Percentiles rank a stretch among this genome's conserved stretches.
phyloP scores from a whole-genome alignment of 441 rosid genomes.

The Biscutella laevigata region DNA sequence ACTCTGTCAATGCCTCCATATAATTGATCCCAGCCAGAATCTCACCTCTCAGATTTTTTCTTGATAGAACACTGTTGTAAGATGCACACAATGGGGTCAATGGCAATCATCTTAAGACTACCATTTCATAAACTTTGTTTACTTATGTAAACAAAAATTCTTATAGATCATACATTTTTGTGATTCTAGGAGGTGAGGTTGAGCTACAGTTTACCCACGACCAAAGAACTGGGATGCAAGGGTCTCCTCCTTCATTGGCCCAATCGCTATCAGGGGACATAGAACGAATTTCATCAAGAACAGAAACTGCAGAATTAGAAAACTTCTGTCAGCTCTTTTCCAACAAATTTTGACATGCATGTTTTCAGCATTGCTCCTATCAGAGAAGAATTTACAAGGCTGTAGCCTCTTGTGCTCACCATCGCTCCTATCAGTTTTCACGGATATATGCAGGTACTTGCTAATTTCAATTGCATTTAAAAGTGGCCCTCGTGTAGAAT shows the following conservation, averaged over 20 bases:
- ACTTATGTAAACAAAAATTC: neutral
- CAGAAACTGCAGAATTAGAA: conserved; percentile 40
- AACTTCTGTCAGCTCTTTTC: conserved; percentile 1
- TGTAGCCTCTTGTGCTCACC: conserved; percentile 34
- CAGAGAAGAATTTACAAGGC: neutral
- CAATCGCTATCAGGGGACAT: conserved; percentile 43
- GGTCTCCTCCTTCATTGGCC: conserved; percentile 77
- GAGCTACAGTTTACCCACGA: conserved; percentile 72
- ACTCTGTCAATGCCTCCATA: conserved; percentile 60
- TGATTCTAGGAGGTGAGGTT: conserved; percentile 69
- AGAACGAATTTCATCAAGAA: conserved; percentile 43
- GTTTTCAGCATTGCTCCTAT: neutral
- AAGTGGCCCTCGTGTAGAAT: conserved; percentile 80
- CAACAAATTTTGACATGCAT: conserved; percentile 1
- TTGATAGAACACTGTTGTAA: conserved; percentile 53
- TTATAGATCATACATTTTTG: conserved; percentile 57
- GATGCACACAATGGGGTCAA: neutral
- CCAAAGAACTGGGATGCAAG: conserved; percentile 78
- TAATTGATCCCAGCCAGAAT: conserved; percentile 51
- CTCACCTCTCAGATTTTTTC: conserved; percentile 53
- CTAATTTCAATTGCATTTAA: conserved; percentile 87
- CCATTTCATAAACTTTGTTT: neutral
- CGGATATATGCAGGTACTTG: conserved; percentile 59
- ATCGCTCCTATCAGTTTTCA: conserved; percentile 54
- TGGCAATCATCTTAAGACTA: neutral